These are phyloP conservation scores for Hemerocallis citrina DNA, from an alignment of 106 monocot genomes.

Conservation along the genomic window DNA sequence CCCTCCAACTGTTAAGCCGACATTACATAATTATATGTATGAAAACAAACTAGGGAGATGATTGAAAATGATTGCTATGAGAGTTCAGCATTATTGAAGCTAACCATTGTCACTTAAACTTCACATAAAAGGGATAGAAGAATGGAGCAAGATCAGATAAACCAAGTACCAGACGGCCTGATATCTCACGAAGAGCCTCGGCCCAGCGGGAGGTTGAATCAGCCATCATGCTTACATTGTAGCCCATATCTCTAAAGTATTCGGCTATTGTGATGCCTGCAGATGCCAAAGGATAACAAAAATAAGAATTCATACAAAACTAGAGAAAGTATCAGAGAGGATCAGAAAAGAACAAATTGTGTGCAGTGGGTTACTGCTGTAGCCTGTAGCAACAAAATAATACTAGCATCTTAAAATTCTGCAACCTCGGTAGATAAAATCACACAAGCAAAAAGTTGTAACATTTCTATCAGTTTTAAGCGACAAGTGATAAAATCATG, in stretches of 20 bases:
- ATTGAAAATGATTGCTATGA: not conserved
- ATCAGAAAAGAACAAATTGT: no score
- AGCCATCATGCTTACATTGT: conserved; percentile 99
- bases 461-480: no score
- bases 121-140: not conserved
- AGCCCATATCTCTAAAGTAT: conserved; percentile 99
- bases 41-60: no score
- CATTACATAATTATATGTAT: no score
- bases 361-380: no score
- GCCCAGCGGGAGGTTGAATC: conserved; percentile 99
- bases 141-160: not conserved
- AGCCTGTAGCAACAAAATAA: no score
- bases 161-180: conserved; percentile 79
- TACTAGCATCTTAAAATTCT: no score
- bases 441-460: no score
- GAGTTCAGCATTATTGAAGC: not conserved
- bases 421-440: no score
- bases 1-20: no score
- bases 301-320: not conserved
- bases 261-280: conserved; percentile 94
- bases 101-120: not conserved
- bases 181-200: conserved; percentile 99
- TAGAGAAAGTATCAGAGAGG: no score
- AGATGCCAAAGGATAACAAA: not conserved
- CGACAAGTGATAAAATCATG: conserved; percentile 21